Base-by-base conservation (phyloP, 2,329 filamentous ascomycete species). In the Knufia fluminis region DNA sequence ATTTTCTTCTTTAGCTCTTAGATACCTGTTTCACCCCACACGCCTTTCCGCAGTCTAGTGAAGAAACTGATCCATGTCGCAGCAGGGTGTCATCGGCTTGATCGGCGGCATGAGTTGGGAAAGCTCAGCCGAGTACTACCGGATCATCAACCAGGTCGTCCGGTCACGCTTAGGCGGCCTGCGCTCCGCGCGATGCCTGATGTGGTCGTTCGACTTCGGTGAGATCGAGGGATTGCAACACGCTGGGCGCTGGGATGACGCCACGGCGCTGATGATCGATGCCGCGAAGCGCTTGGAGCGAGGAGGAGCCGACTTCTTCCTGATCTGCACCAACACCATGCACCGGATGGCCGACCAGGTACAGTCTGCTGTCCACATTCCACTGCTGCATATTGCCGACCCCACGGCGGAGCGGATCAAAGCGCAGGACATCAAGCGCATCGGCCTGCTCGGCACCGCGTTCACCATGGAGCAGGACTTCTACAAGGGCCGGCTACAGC, bases 401-500 rank as follows among this genome's bases (percentile, higher is more conserved):
- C 50, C 40, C 20, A 49, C 53, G 1, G 51, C 32, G 2, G 16
- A n/a, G 28, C 3, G 38, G 42, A 49, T 55, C 14, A 22, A 42
- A 7, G 22, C 33, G 7, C 8, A n/a, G 7, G 42, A 32, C 2
- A 28, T 44, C 20, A 49, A 45, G 10, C 52, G 43, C 40, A 48
- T 55, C 19, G 53, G 46, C 4, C 41, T 55, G n/a, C 31, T 55
- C 2, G 53, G 23, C 6, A 55, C 53, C 7, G 24, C 38, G 4
- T 41, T 51, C 2, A 51, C 49, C 17, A 55, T 55, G 53, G 53
- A 55, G 40, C 48, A 55, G 14, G 48, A 52, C 2, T 55, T 55
- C 31, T 51, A 50, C 48, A 46, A 12, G 3, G 35, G 12, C 2
- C 43, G 51, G 7, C 40, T 54, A 14, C 14, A 24, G 35, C 16